Conservation (phyloP, 163 green algal genomes). For the Picocystis sp. region DNA sequence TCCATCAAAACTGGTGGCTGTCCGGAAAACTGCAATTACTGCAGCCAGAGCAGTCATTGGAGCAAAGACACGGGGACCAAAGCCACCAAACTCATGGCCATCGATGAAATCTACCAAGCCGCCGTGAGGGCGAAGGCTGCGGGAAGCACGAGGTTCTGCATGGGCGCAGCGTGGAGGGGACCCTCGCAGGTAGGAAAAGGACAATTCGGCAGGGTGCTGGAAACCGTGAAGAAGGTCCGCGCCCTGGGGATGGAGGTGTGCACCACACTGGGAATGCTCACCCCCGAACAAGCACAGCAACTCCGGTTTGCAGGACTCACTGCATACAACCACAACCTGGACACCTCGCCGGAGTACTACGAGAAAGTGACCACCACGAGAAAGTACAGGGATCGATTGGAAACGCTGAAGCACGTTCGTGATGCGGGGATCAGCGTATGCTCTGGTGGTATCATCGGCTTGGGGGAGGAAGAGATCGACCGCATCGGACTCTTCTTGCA, state of each 20-base stretch:
- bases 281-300: constrained; percentile 47
- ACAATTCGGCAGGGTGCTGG: constrained; percentile 80
- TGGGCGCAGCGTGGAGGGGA: constrained; percentile 93
- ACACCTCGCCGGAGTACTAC: constrained; percentile 93
- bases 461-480: constrained; percentile 59
- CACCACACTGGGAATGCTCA: constrained; percentile 92
- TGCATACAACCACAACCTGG: constrained; percentile 99
- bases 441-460: constrained; percentile 92
- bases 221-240: constrained; percentile 59
- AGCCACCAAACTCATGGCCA: constrained; percentile 82
- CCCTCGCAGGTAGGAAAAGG: constrained; percentile 67
- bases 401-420: constrained; percentile 71
- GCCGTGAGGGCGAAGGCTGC: constrained; percentile 65
- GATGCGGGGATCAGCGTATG: constrained; percentile 91
- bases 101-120: constrained; percentile 81
- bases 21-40: constrained; percentile 97
- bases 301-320: constrained; percentile 83
- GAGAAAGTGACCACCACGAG: constrained; percentile 76
- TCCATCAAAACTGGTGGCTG: constrained; percentile 98
- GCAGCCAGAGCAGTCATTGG: constrained; percentile 69
- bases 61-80: constrained; percentile 68
- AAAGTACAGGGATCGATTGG: constrained; percentile 85
- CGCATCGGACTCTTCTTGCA: constrained; percentile 3
- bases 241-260: constrained; percentile 54
- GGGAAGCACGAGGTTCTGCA: constrained; percentile 97